These are phyloP conservation scores for Pelargonium myrrhifolium DNA, from an alignment of 441 rosid species.

Conservation along the genomic window DNA sequence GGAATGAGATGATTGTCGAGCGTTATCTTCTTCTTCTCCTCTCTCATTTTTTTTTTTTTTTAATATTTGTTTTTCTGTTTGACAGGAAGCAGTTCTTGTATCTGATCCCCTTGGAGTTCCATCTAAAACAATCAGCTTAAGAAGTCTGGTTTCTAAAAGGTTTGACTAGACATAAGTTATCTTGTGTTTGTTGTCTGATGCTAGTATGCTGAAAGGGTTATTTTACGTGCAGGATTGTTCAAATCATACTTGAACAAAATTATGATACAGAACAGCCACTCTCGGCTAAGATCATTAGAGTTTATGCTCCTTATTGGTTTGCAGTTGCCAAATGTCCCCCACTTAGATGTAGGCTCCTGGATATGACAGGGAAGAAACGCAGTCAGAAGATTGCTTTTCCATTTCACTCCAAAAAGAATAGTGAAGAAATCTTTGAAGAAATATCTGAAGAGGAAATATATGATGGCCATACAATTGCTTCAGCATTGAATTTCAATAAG, in stretches of 20 bases:
- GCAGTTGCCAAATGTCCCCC: slow-evolving; percentile 83
- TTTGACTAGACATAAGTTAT: slow-evolving; percentile 21
- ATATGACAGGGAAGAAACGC: slow-evolving; percentile 47
- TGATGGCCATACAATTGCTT: slow-evolving; percentile 89
- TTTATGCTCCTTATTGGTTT: slow-evolving; percentile 94
- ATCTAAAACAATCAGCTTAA: slow-evolving; percentile 67
- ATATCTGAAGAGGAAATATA: slow-evolving; percentile 76
- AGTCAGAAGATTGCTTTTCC: slow-evolving; percentile 44
- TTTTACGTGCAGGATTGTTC: slow-evolving; percentile 61
- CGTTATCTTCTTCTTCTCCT: background rate
- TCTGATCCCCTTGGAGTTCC: slow-evolving; percentile 77
- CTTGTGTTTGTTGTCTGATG: slow-evolving; percentile 5
- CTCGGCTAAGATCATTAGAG: slow-evolving; percentile 58
- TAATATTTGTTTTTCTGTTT: background rate
- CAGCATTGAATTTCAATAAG: slow-evolving; percentile 73
- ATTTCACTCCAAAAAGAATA: slow-evolving; percentile 45
- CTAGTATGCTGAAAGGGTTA: slow-evolving; percentile 24
- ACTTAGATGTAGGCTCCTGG: slow-evolving; percentile 56
- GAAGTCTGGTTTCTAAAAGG: slow-evolving; percentile 94
- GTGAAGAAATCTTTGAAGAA: slow-evolving; percentile 44
- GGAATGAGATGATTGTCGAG: background rate
- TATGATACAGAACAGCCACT: slow-evolving; percentile 52
- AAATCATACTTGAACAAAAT: slow-evolving; percentile 80
- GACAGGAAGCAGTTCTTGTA: slow-evolving; percentile 83
- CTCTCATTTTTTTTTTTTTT: background rate